Conservation (phyloP, 2,329 filamentous ascomycete genomes). For the Chaetomiaceae sp. region DNA sequence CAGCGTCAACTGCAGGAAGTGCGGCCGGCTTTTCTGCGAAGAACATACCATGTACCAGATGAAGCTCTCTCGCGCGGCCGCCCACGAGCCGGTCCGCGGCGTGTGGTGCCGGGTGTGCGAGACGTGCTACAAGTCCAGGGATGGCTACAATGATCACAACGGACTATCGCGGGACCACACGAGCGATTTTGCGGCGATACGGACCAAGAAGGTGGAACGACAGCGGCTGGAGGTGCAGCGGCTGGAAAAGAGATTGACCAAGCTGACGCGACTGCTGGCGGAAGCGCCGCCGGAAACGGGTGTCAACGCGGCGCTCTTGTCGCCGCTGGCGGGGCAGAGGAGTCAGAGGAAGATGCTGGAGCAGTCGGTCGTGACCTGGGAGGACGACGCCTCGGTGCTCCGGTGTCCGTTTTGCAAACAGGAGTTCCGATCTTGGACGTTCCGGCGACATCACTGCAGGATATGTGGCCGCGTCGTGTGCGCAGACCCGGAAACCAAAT, state of each 20-base stretch:
- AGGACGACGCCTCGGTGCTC: constrained; percentile 75
- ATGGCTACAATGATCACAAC: constrained; percentile 87
- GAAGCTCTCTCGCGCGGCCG: constrained; percentile 84
- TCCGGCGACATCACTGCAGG: constrained; percentile 88
- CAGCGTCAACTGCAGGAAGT: constrained; percentile 87
- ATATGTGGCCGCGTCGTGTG: constrained; percentile 92
- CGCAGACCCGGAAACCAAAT: constrained; percentile 75
- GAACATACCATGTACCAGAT: constrained; percentile 99
- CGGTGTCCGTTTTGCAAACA: constrained; percentile 94
- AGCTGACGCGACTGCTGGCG: constrained; percentile 77
- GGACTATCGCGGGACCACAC: constrained; percentile 68
- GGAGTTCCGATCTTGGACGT: constrained; percentile 88
- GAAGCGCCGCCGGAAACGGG: constrained; percentile 63
- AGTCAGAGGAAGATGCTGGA: constrained; percentile 76
- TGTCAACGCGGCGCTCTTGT: constrained; percentile 46
- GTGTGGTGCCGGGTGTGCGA: constrained; percentile 95
- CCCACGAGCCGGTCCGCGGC: constrained; percentile 83
- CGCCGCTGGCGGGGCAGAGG: constrained; percentile 61
- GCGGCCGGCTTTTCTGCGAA: constrained; percentile 90
- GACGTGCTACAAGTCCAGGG: constrained; percentile 96
- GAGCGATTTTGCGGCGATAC: constrained; percentile 60
- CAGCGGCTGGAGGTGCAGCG: constrained; percentile 82
- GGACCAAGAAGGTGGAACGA: constrained; percentile 74
- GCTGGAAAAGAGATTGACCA: constrained; percentile 85
- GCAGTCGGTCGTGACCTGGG: constrained; percentile 90